Percentiles rank a stretch among this genome's conserved stretches.
phyloP scores from a whole-genome alignment of 768 basidiomycete genomes.

The Russula vinacea region DNA sequence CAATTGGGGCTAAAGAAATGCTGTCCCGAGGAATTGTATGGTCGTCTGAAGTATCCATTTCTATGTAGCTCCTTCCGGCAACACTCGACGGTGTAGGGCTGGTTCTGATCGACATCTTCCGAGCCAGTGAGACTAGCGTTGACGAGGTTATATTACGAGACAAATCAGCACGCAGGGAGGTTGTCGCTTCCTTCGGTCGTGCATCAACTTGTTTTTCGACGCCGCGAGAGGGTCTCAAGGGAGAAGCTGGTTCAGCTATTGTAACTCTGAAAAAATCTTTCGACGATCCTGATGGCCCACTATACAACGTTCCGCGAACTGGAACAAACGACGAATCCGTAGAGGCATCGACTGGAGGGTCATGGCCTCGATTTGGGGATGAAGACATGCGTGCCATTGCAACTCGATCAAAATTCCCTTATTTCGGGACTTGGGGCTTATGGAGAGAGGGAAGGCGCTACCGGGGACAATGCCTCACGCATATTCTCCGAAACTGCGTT shows the following conservation, averaged over 20 bases:
- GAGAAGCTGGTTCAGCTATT: not conserved
- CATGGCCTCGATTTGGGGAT: constrained; percentile 5
- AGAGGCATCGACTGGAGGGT: not conserved
- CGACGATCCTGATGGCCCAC: constrained; percentile 22
- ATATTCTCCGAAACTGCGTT: not conserved
- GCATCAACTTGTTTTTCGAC: not conserved
- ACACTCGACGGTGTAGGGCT: not conserved
- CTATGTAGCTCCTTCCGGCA: not conserved
- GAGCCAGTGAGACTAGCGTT: not conserved
- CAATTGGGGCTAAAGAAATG: not conserved
- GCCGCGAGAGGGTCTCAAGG: not conserved
- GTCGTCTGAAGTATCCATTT: not conserved
- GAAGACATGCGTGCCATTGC: not conserved
- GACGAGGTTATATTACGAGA: not conserved
- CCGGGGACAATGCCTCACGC: not conserved
- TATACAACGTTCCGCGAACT: constrained; percentile 22
- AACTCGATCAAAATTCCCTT: not conserved
- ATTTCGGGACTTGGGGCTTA: not conserved
- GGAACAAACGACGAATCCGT: not conserved
- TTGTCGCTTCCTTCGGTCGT: not conserved
- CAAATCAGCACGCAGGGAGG: not conserved
- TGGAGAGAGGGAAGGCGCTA: not conserved
- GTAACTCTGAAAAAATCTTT: constrained; percentile 22
- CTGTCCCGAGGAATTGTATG: not conserved
- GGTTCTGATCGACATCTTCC: not conserved